Evolutionary conservation across 768 basidiomycete genomes (phyloP).

Genomic region (Leccinum aurantiacum): DNA sequence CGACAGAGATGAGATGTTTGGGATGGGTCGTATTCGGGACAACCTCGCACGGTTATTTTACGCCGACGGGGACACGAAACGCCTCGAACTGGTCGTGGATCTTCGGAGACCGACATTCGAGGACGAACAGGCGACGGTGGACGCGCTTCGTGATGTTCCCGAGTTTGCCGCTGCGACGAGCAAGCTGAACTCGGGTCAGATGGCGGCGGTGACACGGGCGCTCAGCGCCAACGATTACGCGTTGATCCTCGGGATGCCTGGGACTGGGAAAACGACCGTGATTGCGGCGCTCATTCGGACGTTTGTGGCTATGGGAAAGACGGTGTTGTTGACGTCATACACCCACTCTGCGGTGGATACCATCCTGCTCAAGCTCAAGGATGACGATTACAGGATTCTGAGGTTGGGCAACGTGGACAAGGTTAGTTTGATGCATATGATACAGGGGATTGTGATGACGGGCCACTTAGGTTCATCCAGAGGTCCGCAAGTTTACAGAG

Average conservation of each 20-base stretch:
- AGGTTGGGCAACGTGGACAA: slow-evolving; percentile 91
- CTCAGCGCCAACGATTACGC: slow-evolving; percentile 86
- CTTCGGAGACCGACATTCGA: slow-evolving; percentile 68
- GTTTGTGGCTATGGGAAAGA: slow-evolving; percentile 80
- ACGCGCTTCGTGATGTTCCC: slow-evolving; percentile 21
- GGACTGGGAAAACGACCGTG: slow-evolving; percentile 96
- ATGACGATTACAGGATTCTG: slow-evolving; percentile 71
- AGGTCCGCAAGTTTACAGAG: slow-evolving; percentile 70
- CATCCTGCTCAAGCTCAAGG: slow-evolving; percentile 81
- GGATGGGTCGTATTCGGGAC: slow-evolving; percentile 85
- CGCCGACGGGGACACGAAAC: slow-evolving; percentile 64
- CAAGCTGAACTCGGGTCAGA: slow-evolving; percentile 70
- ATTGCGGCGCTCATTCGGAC: slow-evolving; percentile 84
- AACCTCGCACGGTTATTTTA: slow-evolving; percentile 92
- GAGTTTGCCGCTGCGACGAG: slow-evolving; percentile 34
- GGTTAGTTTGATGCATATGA: slow-evolving; percentile 41
- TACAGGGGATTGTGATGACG: neutral
- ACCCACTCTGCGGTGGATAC: slow-evolving; percentile 99
- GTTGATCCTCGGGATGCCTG: slow-evolving; percentile 95
- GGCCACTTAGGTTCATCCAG: slow-evolving; percentile 71
- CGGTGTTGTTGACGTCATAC: slow-evolving; percentile 85
- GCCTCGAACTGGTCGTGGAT: slow-evolving; percentile 80
- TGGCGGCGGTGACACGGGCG: slow-evolving; percentile 67
- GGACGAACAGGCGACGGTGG: slow-evolving; percentile 22
- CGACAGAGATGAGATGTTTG: slow-evolving; percentile 91